A percentile compares a stretch with the other conserved stretches of the same genome.
These are phyloP conservation scores for Solanum gandarillasii DNA, from an alignment of 257 asterid genomes.

Conservation along the genomic window DNA sequence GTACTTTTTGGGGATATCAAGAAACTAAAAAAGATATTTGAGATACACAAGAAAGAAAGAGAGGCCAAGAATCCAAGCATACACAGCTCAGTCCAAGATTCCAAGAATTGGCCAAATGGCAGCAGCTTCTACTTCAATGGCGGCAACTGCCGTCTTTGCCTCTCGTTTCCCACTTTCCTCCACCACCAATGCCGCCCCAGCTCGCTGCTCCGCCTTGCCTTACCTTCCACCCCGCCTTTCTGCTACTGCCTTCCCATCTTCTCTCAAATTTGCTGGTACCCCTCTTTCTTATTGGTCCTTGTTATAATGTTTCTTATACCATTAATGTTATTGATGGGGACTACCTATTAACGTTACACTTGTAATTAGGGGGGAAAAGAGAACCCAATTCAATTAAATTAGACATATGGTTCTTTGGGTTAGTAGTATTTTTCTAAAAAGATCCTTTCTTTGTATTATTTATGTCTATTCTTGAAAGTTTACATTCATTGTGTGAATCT, in stretches of 20 bases:
- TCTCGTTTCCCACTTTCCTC: conserved; percentile 37
- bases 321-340: neutral
- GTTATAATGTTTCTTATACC: neutral
- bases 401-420: neutral
- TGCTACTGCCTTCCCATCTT: conserved; percentile 17
- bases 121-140: conserved; percentile 88
- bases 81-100: neutral
- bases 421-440: neutral
- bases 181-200: conserved; percentile 5
- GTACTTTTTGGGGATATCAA: neutral
- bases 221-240: conserved; percentile 39
- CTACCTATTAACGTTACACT: neutral
- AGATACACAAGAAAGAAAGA: conserved; percentile 18
- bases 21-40: neutral
- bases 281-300: neutral
- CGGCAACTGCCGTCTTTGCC: conserved; percentile 70
- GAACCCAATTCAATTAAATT: neutral
- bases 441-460: neutral
- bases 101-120: conserved; percentile 25
- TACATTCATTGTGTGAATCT: neutral
- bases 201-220: conserved; percentile 42
- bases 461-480: neutral
- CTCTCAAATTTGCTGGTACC: conserved; percentile 50
- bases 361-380: neutral
- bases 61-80: conserved; percentile 25